Percentiles rank a stretch among this genome's conserved stretches.
Conservation (phyloP, 352 stramenopile genomes). For the Globisporangium rhizosaccharum region DNA sequence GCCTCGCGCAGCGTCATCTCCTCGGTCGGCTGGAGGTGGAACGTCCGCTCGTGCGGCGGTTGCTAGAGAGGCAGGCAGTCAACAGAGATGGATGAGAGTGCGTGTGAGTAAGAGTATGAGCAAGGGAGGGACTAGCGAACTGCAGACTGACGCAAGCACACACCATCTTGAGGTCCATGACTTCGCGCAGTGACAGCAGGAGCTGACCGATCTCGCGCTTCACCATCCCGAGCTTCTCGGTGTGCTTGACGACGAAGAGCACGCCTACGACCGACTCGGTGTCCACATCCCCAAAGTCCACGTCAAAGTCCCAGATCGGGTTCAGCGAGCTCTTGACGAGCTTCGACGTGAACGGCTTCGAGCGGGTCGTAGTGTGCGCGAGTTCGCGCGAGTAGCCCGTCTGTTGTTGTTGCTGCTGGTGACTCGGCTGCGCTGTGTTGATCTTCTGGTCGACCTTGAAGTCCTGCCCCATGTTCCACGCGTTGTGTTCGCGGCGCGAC, state of each 20-base stretch:
- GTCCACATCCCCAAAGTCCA: slow-evolving; percentile 76
- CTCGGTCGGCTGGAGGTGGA: slow-evolving; percentile 52
- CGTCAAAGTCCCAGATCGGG: slow-evolving; percentile 77
- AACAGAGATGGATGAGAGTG: background rate
- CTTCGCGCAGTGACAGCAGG: slow-evolving; percentile 52
- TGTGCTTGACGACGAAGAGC: slow-evolving; percentile 58
- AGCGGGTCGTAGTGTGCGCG: slow-evolving; percentile 20
- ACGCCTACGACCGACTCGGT: slow-evolving; percentile 61
- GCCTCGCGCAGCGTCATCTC: slow-evolving; percentile 48
- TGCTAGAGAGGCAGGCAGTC: slow-evolving; percentile 24
- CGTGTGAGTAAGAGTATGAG: background rate
- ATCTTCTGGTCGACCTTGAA: slow-evolving; percentile 27
- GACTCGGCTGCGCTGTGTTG: slow-evolving; percentile 17
- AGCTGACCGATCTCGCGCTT: slow-evolving; percentile 72
- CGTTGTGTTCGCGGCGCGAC: slow-evolving; percentile 17
- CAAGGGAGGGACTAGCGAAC: background rate
- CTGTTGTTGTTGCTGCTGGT: slow-evolving; percentile 9
- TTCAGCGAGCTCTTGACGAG: slow-evolving; percentile 72
- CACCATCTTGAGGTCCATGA: slow-evolving; percentile 74
- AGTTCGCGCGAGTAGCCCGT: slow-evolving; percentile 7
- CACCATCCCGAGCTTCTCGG: slow-evolving; percentile 68
- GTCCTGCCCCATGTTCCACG: slow-evolving; percentile 45
- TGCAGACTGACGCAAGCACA: slow-evolving; percentile 1
- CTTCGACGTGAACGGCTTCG: slow-evolving; percentile 49
- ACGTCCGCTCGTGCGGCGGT: slow-evolving; percentile 49